These are phyloP conservation scores for Tolypocladium album DNA, from an alignment of 2,329 filamentous ascomycete genomes.

Conservation along the genomic window DNA sequence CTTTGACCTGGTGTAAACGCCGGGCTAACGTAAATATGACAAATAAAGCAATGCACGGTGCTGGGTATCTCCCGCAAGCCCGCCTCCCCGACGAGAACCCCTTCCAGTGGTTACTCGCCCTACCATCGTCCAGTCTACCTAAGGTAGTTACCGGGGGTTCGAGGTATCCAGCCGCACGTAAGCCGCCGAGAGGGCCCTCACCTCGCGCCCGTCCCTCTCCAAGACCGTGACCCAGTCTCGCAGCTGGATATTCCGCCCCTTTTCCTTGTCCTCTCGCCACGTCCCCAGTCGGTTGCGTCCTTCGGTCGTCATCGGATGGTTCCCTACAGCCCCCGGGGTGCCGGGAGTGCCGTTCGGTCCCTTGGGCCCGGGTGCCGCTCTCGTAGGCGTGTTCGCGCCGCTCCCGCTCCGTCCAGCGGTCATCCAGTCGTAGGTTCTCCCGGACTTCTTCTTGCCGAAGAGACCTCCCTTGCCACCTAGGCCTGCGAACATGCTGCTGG, in stretches of 20 bases:
- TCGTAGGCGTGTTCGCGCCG: conserved; percentile 40
- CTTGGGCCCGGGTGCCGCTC: conserved; percentile 20
- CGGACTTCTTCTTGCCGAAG: conserved; percentile 48
- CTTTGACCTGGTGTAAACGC: conserved; percentile 5
- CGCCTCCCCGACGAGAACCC: neutral
- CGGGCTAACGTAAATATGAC: conserved; percentile 8
- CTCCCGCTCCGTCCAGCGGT: conserved; percentile 37
- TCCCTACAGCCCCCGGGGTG: conserved; percentile 15
- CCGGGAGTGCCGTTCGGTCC: conserved; percentile 20
- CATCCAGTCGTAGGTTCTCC: conserved; percentile 70
- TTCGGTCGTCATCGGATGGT: conserved; percentile 39
- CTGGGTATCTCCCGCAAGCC: conserved; percentile 18
- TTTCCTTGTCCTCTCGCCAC: conserved; percentile 68
- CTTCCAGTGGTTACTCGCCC: neutral
- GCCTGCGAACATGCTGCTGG: conserved; percentile 60
- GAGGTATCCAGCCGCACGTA: conserved; percentile 42
- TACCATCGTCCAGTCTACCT: neutral
- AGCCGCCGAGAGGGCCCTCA: conserved; percentile 48
- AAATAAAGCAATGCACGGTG: conserved; percentile 11
- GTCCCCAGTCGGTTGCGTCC: conserved; percentile 57
- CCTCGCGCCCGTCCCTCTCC: conserved; percentile 65
- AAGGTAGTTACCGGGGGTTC: conserved; percentile 23
- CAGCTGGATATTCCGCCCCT: conserved; percentile 70
- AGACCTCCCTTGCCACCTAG: conserved; percentile 51
- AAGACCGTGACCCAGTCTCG: conserved; percentile 73